Base-by-base conservation (phyloP, 2,329 filamentous ascomycete species). In the Colletotrichum simmondsii region DNA sequence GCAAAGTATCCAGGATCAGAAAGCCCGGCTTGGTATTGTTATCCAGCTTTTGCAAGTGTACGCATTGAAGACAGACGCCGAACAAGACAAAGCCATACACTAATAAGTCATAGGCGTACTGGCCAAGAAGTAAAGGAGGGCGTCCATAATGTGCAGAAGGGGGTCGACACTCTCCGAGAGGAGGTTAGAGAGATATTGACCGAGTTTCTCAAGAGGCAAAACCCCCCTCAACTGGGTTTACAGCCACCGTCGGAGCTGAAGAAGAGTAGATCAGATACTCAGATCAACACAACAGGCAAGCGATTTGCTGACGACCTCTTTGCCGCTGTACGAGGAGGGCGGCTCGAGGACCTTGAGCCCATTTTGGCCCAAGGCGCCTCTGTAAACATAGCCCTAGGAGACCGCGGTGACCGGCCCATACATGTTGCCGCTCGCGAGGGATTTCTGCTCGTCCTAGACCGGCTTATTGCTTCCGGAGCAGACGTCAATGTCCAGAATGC, bases 391-490 rank as follows among this genome's bases (percentile, higher is more conserved):
- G 14, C 46, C 11, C 57, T 49, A 3, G 53, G 42, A 4, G 30
- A 71, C 16, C 3, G 12, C 8, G 59, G 70, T 7, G 70, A 71
- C 12, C 53, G 59, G 14, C 59, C 66, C 14, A 16, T 71, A 4
- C 59, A 71, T 11, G 28, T 65, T 12, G 59, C 66, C 2, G 70
- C 66, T 16, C 59, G 59, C 11, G 12, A 59, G 7, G 70, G 66
- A 46, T 65, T 19, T 2, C 54, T 65, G 60, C n/a, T 28, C 8
- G 64, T 72, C 1, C 8, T 72, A 5, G 42, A 46, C 22, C 68
- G 67, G 2, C 54, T 72, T 12, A 56, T 72, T 12, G n/a, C 66
- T 22, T 35, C 32, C 42, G n/a, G 60, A 16, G 70, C 70, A 49
- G 42, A 71, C 11, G 66, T 65, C 5, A 54, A 71, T 26, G 16